Evolutionary conservation across 257 asterid species (phyloP), one percentile per base, ranked within the genome.

Genomic region (Galeopsis tetrahit): DNA sequence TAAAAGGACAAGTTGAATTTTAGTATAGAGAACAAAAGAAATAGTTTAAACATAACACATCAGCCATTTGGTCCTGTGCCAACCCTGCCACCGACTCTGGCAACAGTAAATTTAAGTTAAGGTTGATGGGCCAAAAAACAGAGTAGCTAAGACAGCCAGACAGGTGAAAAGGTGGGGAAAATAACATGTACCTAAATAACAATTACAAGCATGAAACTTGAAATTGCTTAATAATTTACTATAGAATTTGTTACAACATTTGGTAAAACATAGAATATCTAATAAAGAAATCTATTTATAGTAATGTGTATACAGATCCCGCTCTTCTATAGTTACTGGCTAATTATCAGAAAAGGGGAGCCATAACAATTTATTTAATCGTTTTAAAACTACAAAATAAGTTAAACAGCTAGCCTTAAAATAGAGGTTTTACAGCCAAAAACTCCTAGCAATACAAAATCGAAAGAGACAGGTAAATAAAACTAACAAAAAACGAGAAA

Each of bases 401-500:
- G 43, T 55, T 36, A 6, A 38, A 17, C 6, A 14, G 21, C 57
- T 34, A 42, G 62, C 17, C 42, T 55, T n/a, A 36, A 55, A 35
- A 48, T 59, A 39, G 10, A 69, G 14, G 39, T 40, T 65, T 69
- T n/a, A 64, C 55, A 53, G 49, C 57, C 67, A 33, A 8, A 42
- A 46, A 77, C 66, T 63, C 39, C 38, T 32, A 69, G 14, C 31
- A 9, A 60, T 5, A 52, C 44, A 66, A 11, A 76, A 36, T 35
- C 3, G n/a, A 40, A 43, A 40, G 28, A 33, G 4, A 39, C 11
- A 15, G 7, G 6, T 56, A 58, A 32, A 48, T 14, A 21, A 28
- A 66, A 53, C 32, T 15, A 36, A 17, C 38, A 77, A 28, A 17
- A 49, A 78, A 21, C 59, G 56, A 5, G 46, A 49, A 34, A 44